Conservation (phyloP, 768 basidiomycete genomes). For the Sarcomyxa edulis region DNA sequence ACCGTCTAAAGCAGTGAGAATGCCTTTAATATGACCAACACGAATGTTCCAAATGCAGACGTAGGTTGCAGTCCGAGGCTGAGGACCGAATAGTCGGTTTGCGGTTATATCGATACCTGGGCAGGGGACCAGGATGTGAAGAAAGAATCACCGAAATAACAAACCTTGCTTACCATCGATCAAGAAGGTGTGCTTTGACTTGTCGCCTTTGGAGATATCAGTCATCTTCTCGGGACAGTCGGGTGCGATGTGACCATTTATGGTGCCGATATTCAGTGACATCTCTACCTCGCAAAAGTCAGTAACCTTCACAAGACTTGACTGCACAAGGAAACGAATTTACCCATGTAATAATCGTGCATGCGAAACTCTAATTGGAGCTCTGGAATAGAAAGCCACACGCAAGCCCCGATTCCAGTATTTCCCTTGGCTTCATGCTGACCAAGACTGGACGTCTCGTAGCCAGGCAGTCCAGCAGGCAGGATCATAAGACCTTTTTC, state of each 20-base stretch:
- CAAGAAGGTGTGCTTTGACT: conserved; percentile 35
- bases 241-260: conserved; percentile 45
- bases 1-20: conserved; percentile 50
- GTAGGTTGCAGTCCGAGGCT: conserved; percentile 80
- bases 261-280: conserved; percentile 65
- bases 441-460: conserved; percentile 30
- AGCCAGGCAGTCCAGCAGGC: conserved; percentile 65
- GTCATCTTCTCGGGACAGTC: conserved; percentile 40
- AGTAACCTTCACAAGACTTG: background rate
- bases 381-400: conserved; percentile 57
- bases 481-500: conserved; percentile 51
- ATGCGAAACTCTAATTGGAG: conserved; percentile 73
- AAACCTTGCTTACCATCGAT: conserved; percentile 33
- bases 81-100: conserved; percentile 85
- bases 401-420: conserved; percentile 42
- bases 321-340: background rate
- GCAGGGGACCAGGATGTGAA: background rate
- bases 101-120: conserved; percentile 77
- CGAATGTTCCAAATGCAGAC: conserved; percentile 90
- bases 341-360: conserved; percentile 89
- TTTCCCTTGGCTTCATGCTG: conserved; percentile 20
- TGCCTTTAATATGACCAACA: conserved; percentile 58
- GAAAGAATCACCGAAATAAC: background rate
- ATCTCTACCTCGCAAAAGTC: conserved; percentile 46
- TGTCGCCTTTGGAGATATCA: conserved; percentile 12